Evolutionary conservation across 1,284 basidiomycete species (phyloP).

Genomic region (Sutorius eximius): DNA sequence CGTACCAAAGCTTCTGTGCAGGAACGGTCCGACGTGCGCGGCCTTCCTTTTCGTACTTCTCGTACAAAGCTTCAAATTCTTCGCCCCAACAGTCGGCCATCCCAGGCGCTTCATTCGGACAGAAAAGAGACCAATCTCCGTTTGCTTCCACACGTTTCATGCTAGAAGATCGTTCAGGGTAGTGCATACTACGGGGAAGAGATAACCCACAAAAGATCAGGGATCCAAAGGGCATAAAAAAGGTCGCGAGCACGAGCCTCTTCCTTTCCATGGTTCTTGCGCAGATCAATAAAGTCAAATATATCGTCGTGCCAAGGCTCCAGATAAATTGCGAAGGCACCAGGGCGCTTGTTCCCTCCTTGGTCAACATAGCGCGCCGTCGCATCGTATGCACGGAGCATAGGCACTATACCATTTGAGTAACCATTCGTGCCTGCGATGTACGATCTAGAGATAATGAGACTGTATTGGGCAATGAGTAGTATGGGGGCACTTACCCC

Average conservation of each 20-base stretch:
- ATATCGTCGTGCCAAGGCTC: constrained; percentile 99
- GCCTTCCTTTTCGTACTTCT: constrained; percentile 90
- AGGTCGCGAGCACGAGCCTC: constrained; percentile 96
- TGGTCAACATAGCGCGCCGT: constrained; percentile 99
- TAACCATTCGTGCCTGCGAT: constrained; percentile 97
- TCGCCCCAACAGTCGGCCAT: constrained; percentile 90
- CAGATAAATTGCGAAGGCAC: constrained; percentile 96
- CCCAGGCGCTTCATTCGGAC: constrained; percentile 93
- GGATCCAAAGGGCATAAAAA: constrained; percentile 98
- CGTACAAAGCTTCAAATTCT: constrained; percentile 90
- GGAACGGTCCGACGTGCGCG: constrained; percentile 86
- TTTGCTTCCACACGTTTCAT: constrained; percentile 92
- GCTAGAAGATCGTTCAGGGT: constrained; percentile 40
- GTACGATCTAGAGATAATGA: constrained; percentile 57
- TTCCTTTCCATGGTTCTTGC: constrained; percentile 99
- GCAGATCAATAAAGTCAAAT: constrained; percentile 96
- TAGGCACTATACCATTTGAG: constrained; percentile 98
- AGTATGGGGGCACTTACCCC: constrained; percentile 54
- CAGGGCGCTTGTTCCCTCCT: constrained; percentile 98
- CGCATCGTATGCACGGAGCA: constrained; percentile 98
- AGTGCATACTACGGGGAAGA: not conserved
- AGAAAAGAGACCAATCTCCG: constrained; percentile 95
- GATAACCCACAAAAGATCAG: constrained; percentile 86
- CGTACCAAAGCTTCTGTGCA: constrained; percentile 99
- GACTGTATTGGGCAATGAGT: constrained; percentile 8